Base-by-base conservation (phyloP, 306 rosid genomes). In the Dryas alaskensis region DNA sequence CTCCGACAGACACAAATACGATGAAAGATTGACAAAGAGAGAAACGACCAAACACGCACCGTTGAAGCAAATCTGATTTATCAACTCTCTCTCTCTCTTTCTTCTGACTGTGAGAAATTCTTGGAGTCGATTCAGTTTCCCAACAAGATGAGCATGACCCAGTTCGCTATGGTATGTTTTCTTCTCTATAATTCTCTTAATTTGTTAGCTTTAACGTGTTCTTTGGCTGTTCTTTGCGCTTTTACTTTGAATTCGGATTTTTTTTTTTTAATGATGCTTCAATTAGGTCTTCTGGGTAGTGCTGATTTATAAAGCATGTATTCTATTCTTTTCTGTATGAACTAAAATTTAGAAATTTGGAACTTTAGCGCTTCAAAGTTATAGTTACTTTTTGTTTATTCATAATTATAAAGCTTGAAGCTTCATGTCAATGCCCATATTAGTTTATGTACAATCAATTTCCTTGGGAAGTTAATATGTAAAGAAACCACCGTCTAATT, bases 101-200 rank as follows among this genome's bases (percentile, higher is more conserved):
- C 3, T 31, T 44, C 13, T 1, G 67, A 31, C n/a, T 5, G 37
- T 14, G 14, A 10, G 22, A 74, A 37, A 63, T 22, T 39, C 47
- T 50, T 69, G 44, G 9, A 13, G 14, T 67, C n/a, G n/a, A n/a
- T 69, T 37, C 58, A 13, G 8, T 16, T 63, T 27, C 65, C 76
- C 57, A 59, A 9, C 39, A 72, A 60, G 4, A 90, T 89, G 84
- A 87, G 87, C 74, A 82, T 89, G 85, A 86, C 92, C 81, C 90
- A 92, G 80, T 92, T 92, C 88, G 92, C 96, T 64, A 92, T 92
- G 98, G 98, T 92, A 84, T 64, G 72, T 73, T 73, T 54, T 73
- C 62, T 66, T 39, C 40, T 8, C 16, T 64, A 60, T 8, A 4
- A 58, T 62, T 44, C 25, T 8, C 10, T 57, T 57, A 17, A 6